Evolutionary conservation across 345 rosid species (phyloP).

Genomic region (Acer yangbiense): DNA sequence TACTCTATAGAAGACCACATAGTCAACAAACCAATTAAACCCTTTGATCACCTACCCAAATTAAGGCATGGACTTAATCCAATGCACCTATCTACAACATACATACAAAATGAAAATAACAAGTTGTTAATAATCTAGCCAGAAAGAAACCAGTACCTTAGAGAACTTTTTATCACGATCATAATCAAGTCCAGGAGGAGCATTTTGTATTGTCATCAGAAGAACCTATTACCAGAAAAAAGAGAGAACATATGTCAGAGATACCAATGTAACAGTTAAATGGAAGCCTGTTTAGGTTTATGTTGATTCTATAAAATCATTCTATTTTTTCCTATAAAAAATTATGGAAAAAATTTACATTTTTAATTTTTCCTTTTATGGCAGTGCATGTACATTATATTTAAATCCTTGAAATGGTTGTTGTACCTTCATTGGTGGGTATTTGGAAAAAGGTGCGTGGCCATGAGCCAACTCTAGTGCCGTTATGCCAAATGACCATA

Average conservation of each 20-base stretch:
- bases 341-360: no score
- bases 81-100: conserved; percentile 16
- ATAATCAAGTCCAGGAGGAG: conserved; percentile 98
- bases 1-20: conserved; percentile 20
- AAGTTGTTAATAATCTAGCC: conserved; percentile 28
- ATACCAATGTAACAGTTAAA: neutral
- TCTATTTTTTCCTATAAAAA: neutral
- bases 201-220: conserved; percentile 96
- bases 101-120: neutral
- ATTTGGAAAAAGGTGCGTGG: conserved; percentile 98
- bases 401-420: neutral
- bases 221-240: conserved; percentile 60
- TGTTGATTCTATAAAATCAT: neutral
- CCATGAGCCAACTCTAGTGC: conserved; percentile 99
- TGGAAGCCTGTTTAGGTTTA: neutral
- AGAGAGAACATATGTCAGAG: neutral
- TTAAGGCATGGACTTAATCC: neutral
- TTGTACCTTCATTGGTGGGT: conserved; percentile 98
- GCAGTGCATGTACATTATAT: neutral
- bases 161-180: conserved; percentile 98
- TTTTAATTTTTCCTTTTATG: neutral
- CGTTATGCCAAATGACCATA: conserved; percentile 98
- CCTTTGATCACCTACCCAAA: conserved; percentile 9
- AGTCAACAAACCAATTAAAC: neutral
- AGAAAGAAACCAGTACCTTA: conserved; percentile 90